Evolutionary conservation across 2,329 filamentous ascomycete genomes (phyloP).

Genomic region (Alternaria brassicicola): DNA sequence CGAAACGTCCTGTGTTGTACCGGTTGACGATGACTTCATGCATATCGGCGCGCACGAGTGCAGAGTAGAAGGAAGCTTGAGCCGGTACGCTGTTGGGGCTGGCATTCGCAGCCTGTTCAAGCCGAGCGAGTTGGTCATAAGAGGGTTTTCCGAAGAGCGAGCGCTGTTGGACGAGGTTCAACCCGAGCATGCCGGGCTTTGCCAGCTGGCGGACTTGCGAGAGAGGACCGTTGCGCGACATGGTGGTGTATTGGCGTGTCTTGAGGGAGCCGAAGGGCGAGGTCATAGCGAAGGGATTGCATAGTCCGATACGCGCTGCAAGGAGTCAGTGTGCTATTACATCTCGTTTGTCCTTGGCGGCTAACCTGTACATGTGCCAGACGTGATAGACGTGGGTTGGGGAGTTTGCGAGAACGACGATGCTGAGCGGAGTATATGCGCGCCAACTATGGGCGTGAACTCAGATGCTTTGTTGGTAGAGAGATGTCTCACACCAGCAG

Average conservation of each 20-base stretch:
- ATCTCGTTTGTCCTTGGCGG: not conserved
- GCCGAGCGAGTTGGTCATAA: conserved; percentile 73
- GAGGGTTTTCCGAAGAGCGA: conserved; percentile 55
- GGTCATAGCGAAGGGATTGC: conserved; percentile 43
- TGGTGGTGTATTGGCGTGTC: conserved; percentile 49
- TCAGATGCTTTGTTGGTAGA: conserved; percentile 18
- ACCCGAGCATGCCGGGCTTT: conserved; percentile 42
- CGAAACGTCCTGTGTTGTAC: conserved; percentile 85
- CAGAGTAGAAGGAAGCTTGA: conserved; percentile 93
- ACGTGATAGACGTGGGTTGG: conserved; percentile 19
- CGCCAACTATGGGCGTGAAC: not conserved
- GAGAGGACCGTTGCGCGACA: conserved; percentile 44
- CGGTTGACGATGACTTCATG: conserved; percentile 90
- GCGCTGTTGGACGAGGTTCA: conserved; percentile 52
- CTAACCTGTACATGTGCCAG: conserved; percentile 31
- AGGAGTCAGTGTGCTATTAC: conserved; percentile 7
- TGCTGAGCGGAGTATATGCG: conserved; percentile 19
- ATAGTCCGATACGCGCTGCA: conserved; percentile 42
- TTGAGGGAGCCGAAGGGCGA: conserved; percentile 33
- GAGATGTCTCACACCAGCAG: conserved; percentile 30
- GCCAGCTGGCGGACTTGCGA: conserved; percentile 39
- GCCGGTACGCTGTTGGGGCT: conserved; percentile 85
- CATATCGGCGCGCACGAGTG: conserved; percentile 89
- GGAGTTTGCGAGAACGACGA: conserved; percentile 15
- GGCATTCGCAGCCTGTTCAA: conserved; percentile 91